Conservation (phyloP, 2,329 filamentous ascomycete species). For the Aspergillus fructus region DNA sequence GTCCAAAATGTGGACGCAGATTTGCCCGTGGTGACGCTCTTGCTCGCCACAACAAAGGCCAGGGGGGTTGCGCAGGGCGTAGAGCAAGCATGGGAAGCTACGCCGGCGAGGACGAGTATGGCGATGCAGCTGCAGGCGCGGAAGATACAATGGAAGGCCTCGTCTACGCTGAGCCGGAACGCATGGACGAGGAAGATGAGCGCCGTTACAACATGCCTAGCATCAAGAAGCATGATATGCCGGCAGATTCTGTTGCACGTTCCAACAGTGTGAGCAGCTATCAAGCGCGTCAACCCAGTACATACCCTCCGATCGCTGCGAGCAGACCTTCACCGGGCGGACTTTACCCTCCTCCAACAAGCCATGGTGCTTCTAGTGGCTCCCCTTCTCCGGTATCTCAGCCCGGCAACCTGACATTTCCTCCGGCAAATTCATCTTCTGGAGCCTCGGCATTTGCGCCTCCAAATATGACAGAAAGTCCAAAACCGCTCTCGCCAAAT, state of each 20-base stretch:
- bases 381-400: conserved; percentile 55
- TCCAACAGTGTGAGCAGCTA: conserved; percentile 44
- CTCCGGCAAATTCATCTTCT: conserved; percentile 38
- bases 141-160: conserved; percentile 65
- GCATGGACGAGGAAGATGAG: conserved; percentile 52
- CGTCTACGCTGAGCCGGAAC: conserved; percentile 55
- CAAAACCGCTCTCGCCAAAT: conserved; percentile 68
- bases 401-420: conserved; percentile 38
- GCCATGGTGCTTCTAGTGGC: conserved; percentile 57
- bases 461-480: conserved; percentile 77
- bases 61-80: conserved; percentile 90
- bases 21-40: conserved; percentile 95
- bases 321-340: conserved; percentile 53
- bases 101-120: conserved; percentile 72
- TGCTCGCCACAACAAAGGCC: conserved; percentile 91
- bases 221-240: conserved; percentile 69
- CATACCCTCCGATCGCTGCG: conserved; percentile 71
- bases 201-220: conserved; percentile 60
- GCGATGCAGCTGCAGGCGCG: conserved; percentile 43
- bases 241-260: conserved; percentile 51
- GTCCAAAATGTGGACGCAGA: conserved; percentile 88
- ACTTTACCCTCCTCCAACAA: conserved; percentile 63
- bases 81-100: conserved; percentile 83
- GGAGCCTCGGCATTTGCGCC: conserved; percentile 67
- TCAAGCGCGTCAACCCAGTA: conserved; percentile 68